Base-by-base conservation (phyloP, 306 rosid genomes). In the Senna tora region DNA sequence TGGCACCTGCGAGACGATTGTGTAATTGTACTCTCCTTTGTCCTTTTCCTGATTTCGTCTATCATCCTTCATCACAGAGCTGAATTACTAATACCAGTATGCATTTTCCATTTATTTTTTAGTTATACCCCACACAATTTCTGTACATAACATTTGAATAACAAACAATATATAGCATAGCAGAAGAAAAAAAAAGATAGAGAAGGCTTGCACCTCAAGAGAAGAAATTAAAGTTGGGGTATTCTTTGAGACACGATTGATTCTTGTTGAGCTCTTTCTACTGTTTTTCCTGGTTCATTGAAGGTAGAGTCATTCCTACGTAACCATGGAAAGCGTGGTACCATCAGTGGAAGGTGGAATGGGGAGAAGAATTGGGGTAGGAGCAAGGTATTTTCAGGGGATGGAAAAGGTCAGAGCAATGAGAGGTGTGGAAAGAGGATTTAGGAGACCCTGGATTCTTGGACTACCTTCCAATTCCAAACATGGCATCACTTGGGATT, bases 371-470 rank as follows among this genome's bases (percentile, higher is more conserved):
- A 71, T 65, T 13, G 34, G 17, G 6, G 25, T 78, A 50, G 45
- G 60, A 71, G 80, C 47, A 82, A 82, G 75, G 78, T 16, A 65
- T 74, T 52, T 74, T 8, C 34, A 30, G 0, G 60, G 46, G 12
- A 79, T 50, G n/a, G n/a, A 64, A 55, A 21, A n/a, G 16, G 28
- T 59, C 49, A 17, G 16, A 14, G 50, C 20, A 43, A 34, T 32
- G 25, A 73, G 63, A 74, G 77, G 63, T 28, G 75, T 70, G 28
- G 49, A 38, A 4, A 69, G 67, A 43, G 80, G 72, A 78, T 65
- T 59, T 33, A n/a, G 33, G 83, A 75, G 68, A 74, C 80, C n/a
- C 54, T 19, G 1, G 2, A 28, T 46, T 17, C 52, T 46, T 46
- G 19, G 8, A 14, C 5, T 28, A 11, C 41, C 10, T 9, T 34